Evolutionary conservation across 1,284 basidiomycete genomes (phyloP), one percentile per base, ranked within the genome.

Genomic region (Cutaneotrichosporon arboriforme): DNA sequence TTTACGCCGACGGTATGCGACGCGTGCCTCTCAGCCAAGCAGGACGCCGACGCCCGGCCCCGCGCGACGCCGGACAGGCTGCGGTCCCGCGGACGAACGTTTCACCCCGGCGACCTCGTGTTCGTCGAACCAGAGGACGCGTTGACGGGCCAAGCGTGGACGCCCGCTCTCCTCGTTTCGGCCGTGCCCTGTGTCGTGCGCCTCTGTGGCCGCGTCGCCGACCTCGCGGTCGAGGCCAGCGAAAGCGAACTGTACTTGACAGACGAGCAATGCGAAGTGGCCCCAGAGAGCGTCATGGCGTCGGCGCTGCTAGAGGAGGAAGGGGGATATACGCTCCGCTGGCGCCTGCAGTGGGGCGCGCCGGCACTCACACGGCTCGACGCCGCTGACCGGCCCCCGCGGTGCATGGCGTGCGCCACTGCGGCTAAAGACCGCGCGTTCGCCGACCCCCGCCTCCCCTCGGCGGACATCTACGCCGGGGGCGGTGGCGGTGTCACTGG

Each of bases 391-490:
- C 26, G 5, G 26, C 7, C 26, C 7, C 26, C 26, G 26, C 10
- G 26, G 7, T 5, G 26, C 26, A 10, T 31, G 26, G 5, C 7
- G 7, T 5, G 7, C 10, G 26, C 26, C 26, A 31, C 5, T 10
- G 26, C 26, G 10, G 26, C 26, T 10, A 10, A 31, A 31, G 10
- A 31, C 5, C 26, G 5, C 26, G 26, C 26, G 10, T 48, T 20
- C 15, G 36, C 1, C 5, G 48, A n/a, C 8, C 43, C 51, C 15
- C 52, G 53, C 14, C 52, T 62, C 1, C 48, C 55, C 4, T 55
- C 60, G 0, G 54, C 52, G 2, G 69, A 69, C 40, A 57, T 62
- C 40, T 71, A 67, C 47, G 65, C 66, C 18, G 69, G 69, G 4
- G 67, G 60, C 8, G 69, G 67, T 1, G 69, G 69, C 0, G 47